phyloP scores from a whole-genome alignment of 2,329 filamentous ascomycete species.

The Fusarium stilboides region DNA sequence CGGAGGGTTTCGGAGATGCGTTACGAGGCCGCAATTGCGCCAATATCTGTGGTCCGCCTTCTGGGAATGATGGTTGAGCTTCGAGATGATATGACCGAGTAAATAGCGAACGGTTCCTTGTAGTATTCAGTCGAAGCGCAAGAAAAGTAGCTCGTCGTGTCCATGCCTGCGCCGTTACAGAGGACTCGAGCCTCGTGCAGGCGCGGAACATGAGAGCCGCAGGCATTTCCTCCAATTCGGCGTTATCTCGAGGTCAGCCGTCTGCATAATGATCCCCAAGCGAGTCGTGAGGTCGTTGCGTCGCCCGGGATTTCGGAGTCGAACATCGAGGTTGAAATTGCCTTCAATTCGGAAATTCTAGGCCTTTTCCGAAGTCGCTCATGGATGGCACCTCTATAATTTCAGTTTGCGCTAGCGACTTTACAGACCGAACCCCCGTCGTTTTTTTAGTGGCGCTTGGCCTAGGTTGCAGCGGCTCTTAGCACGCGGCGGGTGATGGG shows the following conservation, averaged over 20 bases:
- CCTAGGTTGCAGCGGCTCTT: slow-evolving; percentile 37
- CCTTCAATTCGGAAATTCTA: slow-evolving; percentile 26
- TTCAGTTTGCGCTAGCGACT: slow-evolving; percentile 39
- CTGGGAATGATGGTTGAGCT: slow-evolving; percentile 1
- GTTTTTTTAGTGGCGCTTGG: slow-evolving; percentile 42
- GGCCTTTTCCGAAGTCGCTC: slow-evolving; percentile 43
- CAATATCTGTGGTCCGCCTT: slow-evolving; percentile 29
- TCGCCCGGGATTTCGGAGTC: slow-evolving; percentile 10
- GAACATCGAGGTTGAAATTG: slow-evolving; percentile 9
- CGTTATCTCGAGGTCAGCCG: slow-evolving; percentile 35
- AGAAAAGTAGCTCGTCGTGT: slow-evolving; percentile 36
- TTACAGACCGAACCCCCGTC: slow-evolving; percentile 6
- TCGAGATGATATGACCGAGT: slow-evolving; percentile 31
- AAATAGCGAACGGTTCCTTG: slow-evolving; percentile 12
- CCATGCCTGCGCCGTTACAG: slow-evolving; percentile 33
- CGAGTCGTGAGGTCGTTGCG: slow-evolving; percentile 14
- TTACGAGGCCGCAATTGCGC: slow-evolving; percentile 38
- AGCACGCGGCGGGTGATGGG: not conserved
- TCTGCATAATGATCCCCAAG: slow-evolving; percentile 43
- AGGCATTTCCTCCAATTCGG: slow-evolving; percentile 47
- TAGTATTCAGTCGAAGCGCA: slow-evolving; percentile 24
- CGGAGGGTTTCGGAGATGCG: slow-evolving; percentile 14
- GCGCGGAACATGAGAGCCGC: slow-evolving; percentile 46
- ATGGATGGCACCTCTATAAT: slow-evolving; percentile 27
- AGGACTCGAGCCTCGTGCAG: slow-evolving; percentile 44